phyloP scores from a whole-genome alignment of 495 filamentous ascomycete species.

The Eremomyces bilateralis region DNA sequence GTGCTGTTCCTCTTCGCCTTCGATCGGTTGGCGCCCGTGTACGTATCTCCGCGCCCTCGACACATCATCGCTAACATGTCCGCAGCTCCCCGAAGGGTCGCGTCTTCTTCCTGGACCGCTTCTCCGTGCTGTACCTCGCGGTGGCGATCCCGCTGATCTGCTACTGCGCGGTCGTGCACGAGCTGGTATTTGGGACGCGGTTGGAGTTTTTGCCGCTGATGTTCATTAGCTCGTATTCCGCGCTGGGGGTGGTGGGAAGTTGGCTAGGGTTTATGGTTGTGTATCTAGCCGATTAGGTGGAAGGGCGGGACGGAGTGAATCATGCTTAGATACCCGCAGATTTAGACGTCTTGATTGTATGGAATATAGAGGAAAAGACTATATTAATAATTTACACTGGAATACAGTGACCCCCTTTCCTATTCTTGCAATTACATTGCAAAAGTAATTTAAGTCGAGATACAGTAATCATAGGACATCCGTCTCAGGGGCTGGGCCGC shows the following conservation, averaged over 20 bases:
- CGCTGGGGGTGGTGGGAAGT: conserved; percentile 85
- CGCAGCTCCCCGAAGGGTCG: conserved; percentile 37
- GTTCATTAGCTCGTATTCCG: conserved; percentile 92
- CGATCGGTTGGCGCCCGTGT: conserved; percentile 65
- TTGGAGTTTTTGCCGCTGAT: conserved; percentile 88
- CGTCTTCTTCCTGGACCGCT: conserved; percentile 74
- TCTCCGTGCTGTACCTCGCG: conserved; percentile 71
- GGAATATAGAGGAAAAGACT: too few relatives aligned
- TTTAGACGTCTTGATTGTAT: too few relatives aligned
- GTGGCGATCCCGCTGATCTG: conserved; percentile 71
- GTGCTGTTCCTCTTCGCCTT: conserved; percentile 68
- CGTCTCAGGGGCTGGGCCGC: too few relatives aligned
- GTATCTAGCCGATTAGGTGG: conserved; percentile 39
- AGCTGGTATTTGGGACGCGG: conserved; percentile 55
- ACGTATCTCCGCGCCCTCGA: conserved; percentile 7
- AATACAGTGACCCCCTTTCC: too few relatives aligned
- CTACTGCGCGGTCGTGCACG: conserved; percentile 72
- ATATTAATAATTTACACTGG: too few relatives aligned
- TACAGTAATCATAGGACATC: too few relatives aligned
- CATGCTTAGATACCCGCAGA: too few relatives aligned
- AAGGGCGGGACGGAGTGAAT: too few relatives aligned
- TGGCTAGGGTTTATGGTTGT: conserved; percentile 93
- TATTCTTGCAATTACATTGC: too few relatives aligned
- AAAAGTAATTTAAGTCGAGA: too few relatives aligned
- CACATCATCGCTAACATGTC: conserved; percentile 1